Base-by-base conservation (phyloP, 2,329 filamentous ascomycete species). In the Curvularia spicifera region DNA sequence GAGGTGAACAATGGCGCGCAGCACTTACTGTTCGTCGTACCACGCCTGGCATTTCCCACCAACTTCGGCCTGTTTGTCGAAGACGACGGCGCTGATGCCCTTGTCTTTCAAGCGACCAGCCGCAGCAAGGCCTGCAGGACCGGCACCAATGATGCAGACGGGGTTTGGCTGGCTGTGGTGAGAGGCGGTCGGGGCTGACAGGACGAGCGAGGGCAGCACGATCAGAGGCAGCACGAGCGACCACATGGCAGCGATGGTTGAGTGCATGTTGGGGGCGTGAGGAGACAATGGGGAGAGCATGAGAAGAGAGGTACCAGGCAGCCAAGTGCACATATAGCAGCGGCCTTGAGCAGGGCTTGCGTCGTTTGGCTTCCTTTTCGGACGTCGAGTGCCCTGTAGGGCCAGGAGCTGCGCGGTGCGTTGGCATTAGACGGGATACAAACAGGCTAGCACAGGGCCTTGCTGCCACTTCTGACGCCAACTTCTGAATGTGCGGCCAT, bases 81-180 rank as follows among this genome's bases (percentile, higher is more conserved):
- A 77, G 8, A 77, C 60, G 13, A 77, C 65, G 39, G 75, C 68
- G 44, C 73, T 69, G 60, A 74, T 70, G 54, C 73, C 74, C 54
- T 76, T 77, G 15, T 60, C 64, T 50, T 76, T 65, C 1, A 77
- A 67, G 42, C 65, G 67, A 28, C 59, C 69, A 15, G 74, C 75
- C 7, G 75, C 73, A 20, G 73, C 70, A 57, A 77, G 64, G 24
- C 75, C 75, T 20, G 75, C 68, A 0, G 75, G 75, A 8, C 75
- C 75, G n/a, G 73, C 75, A 26, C 75, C 75, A 44, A 77, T 70
- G 57, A 77, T 74, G 62, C 75, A 77, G 12, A 76, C 75, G 13
- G 75, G 75, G 29, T 62, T 65, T 46, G 72, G 61, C 26, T 64
- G 57, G 43, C 68, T 66, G 18, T 58, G 61, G 53, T 53, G 64